Conservation (phyloP, 768 basidiomycete genomes). For the Mycena polygramma region DNA sequence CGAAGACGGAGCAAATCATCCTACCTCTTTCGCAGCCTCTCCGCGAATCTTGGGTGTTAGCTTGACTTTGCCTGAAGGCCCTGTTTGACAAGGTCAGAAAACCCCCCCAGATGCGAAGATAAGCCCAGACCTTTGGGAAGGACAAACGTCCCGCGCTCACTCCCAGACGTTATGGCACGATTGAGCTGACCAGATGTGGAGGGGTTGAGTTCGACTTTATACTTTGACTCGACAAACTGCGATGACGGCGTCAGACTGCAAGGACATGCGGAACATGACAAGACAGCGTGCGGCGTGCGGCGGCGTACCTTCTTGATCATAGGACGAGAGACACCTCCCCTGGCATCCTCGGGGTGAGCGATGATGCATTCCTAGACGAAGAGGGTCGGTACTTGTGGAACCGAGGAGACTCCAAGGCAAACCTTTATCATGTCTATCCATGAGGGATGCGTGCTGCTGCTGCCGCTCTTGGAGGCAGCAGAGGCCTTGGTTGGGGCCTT, state of each 20-base stretch:
- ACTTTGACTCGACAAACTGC: constrained; percentile 87
- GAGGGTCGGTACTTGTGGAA: constrained; percentile 39
- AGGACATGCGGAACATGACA: constrained; percentile 25
- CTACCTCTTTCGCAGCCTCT: constrained; percentile 69
- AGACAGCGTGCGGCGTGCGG: constrained; percentile 30
- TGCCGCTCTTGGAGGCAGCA: constrained; percentile 49
- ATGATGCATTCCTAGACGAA: constrained; percentile 74
- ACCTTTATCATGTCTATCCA: constrained; percentile 90
- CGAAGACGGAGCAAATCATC: constrained; percentile 17
- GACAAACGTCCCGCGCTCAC: constrained; percentile 61
- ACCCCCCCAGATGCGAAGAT: not conserved
- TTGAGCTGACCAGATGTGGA: constrained; percentile 83
- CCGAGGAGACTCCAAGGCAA: constrained; percentile 37
- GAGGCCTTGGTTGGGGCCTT: constrained; percentile 54
- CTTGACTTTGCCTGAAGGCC: constrained; percentile 63
- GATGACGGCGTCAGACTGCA: constrained; percentile 29
- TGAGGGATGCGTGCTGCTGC: constrained; percentile 66
- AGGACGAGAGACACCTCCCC: constrained; percentile 83
- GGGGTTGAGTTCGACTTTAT: constrained; percentile 82
- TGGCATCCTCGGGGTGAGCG: constrained; percentile 77
- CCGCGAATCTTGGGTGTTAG: constrained; percentile 74
- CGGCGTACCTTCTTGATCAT: constrained; percentile 80
- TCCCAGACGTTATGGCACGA: constrained; percentile 77
- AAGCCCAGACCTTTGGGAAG: constrained; percentile 61
- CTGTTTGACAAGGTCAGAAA: constrained; percentile 38